Percentiles rank a stretch among this genome's conserved stretches.
phyloP scores from a whole-genome alignment of 306 rosid species.

The Crotalaria pallida region DNA sequence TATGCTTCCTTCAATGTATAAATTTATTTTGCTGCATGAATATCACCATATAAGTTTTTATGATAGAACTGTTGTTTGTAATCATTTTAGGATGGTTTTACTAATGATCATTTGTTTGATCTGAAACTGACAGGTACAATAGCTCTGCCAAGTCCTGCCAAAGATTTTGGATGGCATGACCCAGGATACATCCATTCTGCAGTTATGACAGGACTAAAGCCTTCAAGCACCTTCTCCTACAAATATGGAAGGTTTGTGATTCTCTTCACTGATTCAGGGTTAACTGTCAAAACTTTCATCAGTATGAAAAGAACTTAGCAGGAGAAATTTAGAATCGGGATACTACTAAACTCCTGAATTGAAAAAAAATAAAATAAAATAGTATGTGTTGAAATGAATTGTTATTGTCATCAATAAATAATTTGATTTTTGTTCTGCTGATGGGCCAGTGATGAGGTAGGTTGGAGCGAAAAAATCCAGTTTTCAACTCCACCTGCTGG shows the following conservation, averaged over 20 bases:
- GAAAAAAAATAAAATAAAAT: too few species aligned
- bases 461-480: slow-evolving; percentile 64
- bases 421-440: not conserved
- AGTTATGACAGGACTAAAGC: slow-evolving; percentile 66
- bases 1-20: not conserved
- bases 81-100: not conserved
- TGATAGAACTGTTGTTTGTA: not conserved
- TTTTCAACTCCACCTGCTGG: slow-evolving; percentile 78
- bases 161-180: slow-evolving; percentile 95
- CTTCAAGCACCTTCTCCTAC: slow-evolving; percentile 59
- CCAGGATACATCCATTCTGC: slow-evolving; percentile 91
- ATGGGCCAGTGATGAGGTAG: slow-evolving; percentile 50
- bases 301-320: not conserved
- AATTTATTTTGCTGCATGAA: not conserved
- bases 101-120: not conserved
- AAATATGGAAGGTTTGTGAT: slow-evolving; percentile 65
- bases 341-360: not conserved
- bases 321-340: not conserved
- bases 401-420: not conserved
- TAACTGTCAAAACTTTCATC: not conserved
- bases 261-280: not conserved
- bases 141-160: slow-evolving; percentile 62
- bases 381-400: not conserved
- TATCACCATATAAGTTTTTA: not conserved
- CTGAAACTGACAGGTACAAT: slow-evolving; percentile 32